Evolutionary conservation across 75 land plant genomes (phyloP).

Genomic region (Pinus taeda): DNA sequence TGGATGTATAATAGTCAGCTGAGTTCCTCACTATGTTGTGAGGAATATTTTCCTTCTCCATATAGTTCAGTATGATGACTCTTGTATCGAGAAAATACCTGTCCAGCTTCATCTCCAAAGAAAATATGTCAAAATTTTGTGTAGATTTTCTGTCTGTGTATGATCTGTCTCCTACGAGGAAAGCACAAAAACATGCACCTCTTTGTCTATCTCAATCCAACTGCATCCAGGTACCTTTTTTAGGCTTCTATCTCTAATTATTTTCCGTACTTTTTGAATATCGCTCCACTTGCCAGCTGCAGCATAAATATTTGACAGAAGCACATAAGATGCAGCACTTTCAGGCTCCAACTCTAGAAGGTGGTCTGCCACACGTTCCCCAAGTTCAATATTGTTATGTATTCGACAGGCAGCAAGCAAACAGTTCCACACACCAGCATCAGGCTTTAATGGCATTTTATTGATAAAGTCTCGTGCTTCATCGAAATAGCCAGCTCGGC

Average conservation of each 20-base stretch:
- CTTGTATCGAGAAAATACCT: slow-evolving; percentile 3
- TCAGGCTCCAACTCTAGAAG: slow-evolving; percentile 16
- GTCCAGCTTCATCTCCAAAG: slow-evolving; percentile 5
- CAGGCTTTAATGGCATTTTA: slow-evolving; percentile 54
- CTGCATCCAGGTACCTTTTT: slow-evolving; percentile 51
- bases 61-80: neutral
- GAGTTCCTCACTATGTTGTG: slow-evolving; percentile 12
- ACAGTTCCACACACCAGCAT: slow-evolving; percentile 21
- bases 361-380: slow-evolving; percentile 13
- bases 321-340: slow-evolving; percentile 20
- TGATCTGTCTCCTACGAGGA: slow-evolving; percentile 13
- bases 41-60: slow-evolving; percentile 4
- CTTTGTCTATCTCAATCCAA: slow-evolving; percentile 33
- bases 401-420: slow-evolving; percentile 21
- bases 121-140: neutral
- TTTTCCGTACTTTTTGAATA: slow-evolving; percentile 10
- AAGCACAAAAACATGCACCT: slow-evolving; percentile 12
- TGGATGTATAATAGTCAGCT: neutral
- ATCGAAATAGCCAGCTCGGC: slow-evolving; percentile 16
- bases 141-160: slow-evolving; percentile 8
- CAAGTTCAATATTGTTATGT: slow-evolving; percentile 15
- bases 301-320: slow-evolving; percentile 23
- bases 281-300: slow-evolving; percentile 13
- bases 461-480: slow-evolving; percentile 17
- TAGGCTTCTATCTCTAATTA: slow-evolving; percentile 16